Conservation (phyloP, 805 yeast genomes). For the Saccharomyces jurei region DNA sequence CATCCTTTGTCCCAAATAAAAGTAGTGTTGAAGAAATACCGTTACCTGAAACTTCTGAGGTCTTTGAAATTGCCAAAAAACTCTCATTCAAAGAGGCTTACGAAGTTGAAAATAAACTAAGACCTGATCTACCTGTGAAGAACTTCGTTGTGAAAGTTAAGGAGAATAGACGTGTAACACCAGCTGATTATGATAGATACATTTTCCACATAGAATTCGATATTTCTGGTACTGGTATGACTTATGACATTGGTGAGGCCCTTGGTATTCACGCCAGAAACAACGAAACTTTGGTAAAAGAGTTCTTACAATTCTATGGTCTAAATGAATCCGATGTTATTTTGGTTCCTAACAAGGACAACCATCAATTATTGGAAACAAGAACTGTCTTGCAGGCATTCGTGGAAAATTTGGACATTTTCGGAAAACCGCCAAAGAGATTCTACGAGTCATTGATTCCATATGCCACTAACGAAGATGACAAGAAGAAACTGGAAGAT, state of each 20-base stretch:
- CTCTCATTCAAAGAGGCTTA: constrained; percentile 79
- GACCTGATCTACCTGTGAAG: constrained; percentile 84
- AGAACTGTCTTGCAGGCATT: constrained; percentile 79
- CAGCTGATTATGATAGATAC: constrained; percentile 80
- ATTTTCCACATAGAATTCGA: constrained; percentile 96
- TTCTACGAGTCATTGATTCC: constrained; percentile 78
- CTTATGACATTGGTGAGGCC: constrained; percentile 93
- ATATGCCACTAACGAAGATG: constrained; percentile 61
- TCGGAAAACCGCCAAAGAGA: constrained; percentile 93
- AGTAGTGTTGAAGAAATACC: constrained; percentile 36
- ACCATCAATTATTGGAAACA: constrained; percentile 48
- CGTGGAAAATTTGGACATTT: constrained; percentile 72
- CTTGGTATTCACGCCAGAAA: constrained; percentile 92
- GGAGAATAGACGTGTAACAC: constrained; percentile 88
- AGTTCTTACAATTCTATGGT: constrained; percentile 65
- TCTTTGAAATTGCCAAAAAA: constrained; percentile 54
- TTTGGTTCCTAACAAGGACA: constrained; percentile 62
- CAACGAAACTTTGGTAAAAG: constrained; percentile 51
- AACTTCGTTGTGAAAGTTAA: constrained; percentile 84
- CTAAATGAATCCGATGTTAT: constrained; percentile 61
- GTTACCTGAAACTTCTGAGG: constrained; percentile 31
- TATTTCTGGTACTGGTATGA: constrained; percentile 80
- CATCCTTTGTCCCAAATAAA: constrained; percentile 59
- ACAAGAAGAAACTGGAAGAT: constrained; percentile 51
- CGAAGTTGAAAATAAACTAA: constrained; percentile 45